These are phyloP conservation scores for Cucurbitaria berberidis DNA, from an alignment of 2,329 filamentous ascomycete species.

Conservation along the genomic window DNA sequence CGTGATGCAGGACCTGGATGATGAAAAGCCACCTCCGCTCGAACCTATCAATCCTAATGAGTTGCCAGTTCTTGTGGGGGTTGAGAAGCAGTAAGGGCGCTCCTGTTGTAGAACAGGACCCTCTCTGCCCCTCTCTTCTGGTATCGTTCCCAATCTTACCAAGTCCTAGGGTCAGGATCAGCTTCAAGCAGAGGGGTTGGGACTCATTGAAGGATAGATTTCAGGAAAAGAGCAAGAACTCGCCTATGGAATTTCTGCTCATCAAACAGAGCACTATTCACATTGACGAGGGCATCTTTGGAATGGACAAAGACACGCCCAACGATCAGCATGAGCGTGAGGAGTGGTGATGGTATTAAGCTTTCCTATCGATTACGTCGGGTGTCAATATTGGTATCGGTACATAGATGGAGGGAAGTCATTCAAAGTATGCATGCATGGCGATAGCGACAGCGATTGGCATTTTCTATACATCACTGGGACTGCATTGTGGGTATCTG, in stretches of 20 bases:
- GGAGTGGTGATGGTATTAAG: not conserved
- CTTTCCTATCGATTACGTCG: not conserved
- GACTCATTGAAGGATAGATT: not conserved
- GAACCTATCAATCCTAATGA: conserved; percentile 15
- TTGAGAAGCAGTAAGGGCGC: conserved; percentile 34
- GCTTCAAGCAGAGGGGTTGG: no score
- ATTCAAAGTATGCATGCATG: not conserved
- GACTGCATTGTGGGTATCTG: not conserved
- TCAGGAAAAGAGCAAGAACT: not conserved
- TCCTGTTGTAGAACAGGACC: conserved; percentile 1
- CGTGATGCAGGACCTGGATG: conserved; percentile 18
- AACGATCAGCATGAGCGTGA: not conserved
- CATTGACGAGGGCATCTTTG: not conserved
- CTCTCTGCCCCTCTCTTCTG: not conserved
- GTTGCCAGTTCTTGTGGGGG: conserved; percentile 35
- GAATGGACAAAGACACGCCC: not conserved
- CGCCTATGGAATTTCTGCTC: not conserved
- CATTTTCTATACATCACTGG: not conserved
- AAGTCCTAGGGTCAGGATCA: not conserved
- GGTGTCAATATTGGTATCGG: not conserved
- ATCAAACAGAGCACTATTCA: not conserved
- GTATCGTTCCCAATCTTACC: not conserved
- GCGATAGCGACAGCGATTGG: not conserved
- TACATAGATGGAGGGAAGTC: not conserved
- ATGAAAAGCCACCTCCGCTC: conserved; percentile 8